Base-by-base conservation (phyloP, 2,329 filamentous ascomycete genomes). In the Cytospora mali region DNA sequence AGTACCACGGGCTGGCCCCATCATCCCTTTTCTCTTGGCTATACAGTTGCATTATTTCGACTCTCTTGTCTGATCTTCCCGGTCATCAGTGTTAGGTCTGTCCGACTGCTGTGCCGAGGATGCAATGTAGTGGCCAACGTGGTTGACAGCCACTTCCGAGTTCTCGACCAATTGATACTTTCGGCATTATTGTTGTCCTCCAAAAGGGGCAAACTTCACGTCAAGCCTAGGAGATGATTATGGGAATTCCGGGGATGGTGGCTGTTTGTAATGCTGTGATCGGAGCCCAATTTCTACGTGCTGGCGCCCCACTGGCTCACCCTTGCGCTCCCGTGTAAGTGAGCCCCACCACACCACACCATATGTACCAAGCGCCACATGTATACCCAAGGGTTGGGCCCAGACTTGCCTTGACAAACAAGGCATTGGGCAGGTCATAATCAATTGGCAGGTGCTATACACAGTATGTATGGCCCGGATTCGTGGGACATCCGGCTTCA, bases 251-350 rank as follows among this genome's bases (percentile, higher is more conserved):
- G 51, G 2, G 23, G 14, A 7, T 28, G 48, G 48, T 21, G 25
- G 48, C 25, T 50, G 35, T 13, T 10, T 18, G 14, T 3, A 29
- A 18, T 23, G 56, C 46, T 42, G 48, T 18, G n/a, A 7, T 33
- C 25, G 39, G 56, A 46, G 49, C 56, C 56, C 18, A 52, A 58
- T 46, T 39, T 18, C 31, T 25, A 58, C 56, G 48, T 58, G 56
- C 49, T 23, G 4, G 25, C 28, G 4, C 11, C 31, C 28, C 14
- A 58, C 31, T 58, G 56, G 56, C 33, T 52, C 31, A 28, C 18
- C 35, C 23, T 39, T 28, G 46, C 21, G 1, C 2, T 50, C 29
- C 55, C 27, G 42, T 58, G 35, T 39, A 39, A 39, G 35, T 39
- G 35, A 39, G 35, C 35, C 16, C 35, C 35, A 39, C 35, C 16